A percentile compares a stretch with the other conserved stretches of the same genome.
Evolutionary conservation across 495 filamentous ascomycete species (phyloP).

Genomic region (Bryoglossum gracile): DNA sequence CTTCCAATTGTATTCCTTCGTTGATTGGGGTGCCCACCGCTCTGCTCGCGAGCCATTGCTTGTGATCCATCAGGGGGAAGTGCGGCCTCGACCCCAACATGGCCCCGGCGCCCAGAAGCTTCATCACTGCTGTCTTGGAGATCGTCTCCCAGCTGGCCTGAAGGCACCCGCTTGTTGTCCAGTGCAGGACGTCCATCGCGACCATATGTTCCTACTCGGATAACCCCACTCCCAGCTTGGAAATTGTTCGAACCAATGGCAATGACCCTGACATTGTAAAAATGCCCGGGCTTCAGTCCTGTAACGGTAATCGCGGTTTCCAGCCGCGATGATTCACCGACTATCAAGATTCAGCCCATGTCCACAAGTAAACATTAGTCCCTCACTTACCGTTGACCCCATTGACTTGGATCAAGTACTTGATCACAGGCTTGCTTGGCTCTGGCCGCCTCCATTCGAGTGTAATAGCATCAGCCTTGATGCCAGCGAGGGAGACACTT

Average conservation of each 20-base stretch:
- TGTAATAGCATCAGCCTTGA: slow-evolving; percentile 78
- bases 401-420: slow-evolving; percentile 89
- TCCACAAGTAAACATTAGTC: not conserved
- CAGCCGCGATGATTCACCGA: slow-evolving; percentile 72
- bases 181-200: slow-evolving; percentile 48
- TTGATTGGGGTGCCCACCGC: slow-evolving; percentile 44
- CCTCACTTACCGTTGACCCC: slow-evolving; percentile 69
- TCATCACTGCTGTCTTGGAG: slow-evolving; percentile 34
- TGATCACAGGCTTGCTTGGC: slow-evolving; percentile 67
- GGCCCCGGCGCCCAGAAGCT: slow-evolving; percentile 27
- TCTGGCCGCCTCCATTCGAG: slow-evolving; percentile 84
- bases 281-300: slow-evolving; percentile 74
- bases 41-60: slow-evolving; percentile 57
- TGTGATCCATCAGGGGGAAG: slow-evolving; percentile 43
- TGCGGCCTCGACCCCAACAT: slow-evolving; percentile 47
- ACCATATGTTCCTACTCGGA: slow-evolving; percentile 65
- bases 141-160: slow-evolving; percentile 45
- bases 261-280: slow-evolving; percentile 87
- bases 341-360: slow-evolving; percentile 36
- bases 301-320: slow-evolving; percentile 88
- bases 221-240: slow-evolving; percentile 75
- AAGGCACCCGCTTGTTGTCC: slow-evolving; percentile 44
- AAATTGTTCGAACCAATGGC: slow-evolving; percentile 86
- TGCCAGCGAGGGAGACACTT: slow-evolving; percentile 83
- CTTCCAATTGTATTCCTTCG: slow-evolving; percentile 64